Evolutionary conservation across 2,329 filamentous ascomycete species (phyloP), one percentile per base, ranked within the genome.

Genomic region (Colletotrichum gigasporum): DNA sequence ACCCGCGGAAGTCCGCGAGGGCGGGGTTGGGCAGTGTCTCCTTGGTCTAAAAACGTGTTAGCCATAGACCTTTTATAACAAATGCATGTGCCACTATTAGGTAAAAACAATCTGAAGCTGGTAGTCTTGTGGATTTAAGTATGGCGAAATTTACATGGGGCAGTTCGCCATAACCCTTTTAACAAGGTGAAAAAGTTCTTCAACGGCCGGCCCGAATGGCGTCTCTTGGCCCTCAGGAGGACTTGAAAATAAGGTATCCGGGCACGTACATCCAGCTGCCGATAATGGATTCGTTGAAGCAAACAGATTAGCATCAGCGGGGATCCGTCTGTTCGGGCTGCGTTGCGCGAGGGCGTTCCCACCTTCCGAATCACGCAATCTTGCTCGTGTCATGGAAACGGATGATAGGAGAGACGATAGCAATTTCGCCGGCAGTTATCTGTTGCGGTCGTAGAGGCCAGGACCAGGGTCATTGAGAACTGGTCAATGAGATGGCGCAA

Each of bases 401-500:
- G 12, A 9, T 26, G 41, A 45, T 18, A 30, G 22, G 12, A 37
- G n/a, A n/a, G 10, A 28, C 26, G 39, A 34, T 56, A 26, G 18
- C 20, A 20, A 11, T 8, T 20, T 18, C 41, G 47, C 39, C 24
- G 18, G 6, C n/a, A n/a, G n/a, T n/a, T 35, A 35, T 45, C 20
- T 35, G 20, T 28, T 28, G 12, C 26, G 12, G 20, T 7, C 22
- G 53, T 42, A 9, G 18, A 37, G 41, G 18, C 30, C 53, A 14
- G 28, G 35, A 26, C 52, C n/a, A 16, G 52, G 28, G 26, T 24
- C 4, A n/a, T 34, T 55, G 52, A 26, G 39, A n/a, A n/a, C n/a
- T n/a, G 51, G 16, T 45, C 39, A 45, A 60, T 51, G 30, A 24
- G 39, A 55, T 64, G 34, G 37, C 56, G 61, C 61, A 64, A 64